Percentiles rank a stretch among this genome's conserved stretches.
Conservation (phyloP, 2,329 filamentous ascomycete genomes). For the Helotiales sp. region DNA sequence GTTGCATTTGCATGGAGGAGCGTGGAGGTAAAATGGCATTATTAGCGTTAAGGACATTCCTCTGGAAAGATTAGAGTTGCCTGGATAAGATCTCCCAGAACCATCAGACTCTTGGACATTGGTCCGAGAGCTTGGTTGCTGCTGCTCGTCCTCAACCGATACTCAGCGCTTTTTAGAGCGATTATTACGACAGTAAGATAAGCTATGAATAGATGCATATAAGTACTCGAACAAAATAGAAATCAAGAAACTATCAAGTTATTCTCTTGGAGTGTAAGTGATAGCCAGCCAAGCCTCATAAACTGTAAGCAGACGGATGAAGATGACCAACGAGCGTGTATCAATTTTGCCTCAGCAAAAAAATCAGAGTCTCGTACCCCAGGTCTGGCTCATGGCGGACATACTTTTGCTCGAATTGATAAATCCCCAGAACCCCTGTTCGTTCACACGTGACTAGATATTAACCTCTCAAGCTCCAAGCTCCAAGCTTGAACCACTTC, state of each 20-base stretch:
- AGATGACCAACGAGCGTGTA: too few species aligned
- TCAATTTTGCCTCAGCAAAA: too few species aligned
- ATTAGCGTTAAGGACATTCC: conserved; percentile 17
- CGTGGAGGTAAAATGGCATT: conserved; percentile 15
- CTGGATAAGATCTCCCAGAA: conserved; percentile 30
- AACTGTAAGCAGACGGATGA: too few species aligned
- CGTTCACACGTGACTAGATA: background rate
- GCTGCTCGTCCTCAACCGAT: conserved; percentile 25
- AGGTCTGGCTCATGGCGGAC: too few species aligned
- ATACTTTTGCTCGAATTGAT: too few species aligned
- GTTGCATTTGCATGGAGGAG: conserved; percentile 27
- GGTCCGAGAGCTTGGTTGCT: conserved; percentile 25
- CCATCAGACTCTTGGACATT: conserved; percentile 8
- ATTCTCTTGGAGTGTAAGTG: background rate
- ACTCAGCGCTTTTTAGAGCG: background rate
- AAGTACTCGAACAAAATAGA: background rate
- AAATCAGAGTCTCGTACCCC: too few species aligned
- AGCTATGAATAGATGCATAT: conserved; percentile 8
- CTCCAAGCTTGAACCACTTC: background rate
- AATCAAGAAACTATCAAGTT: background rate
- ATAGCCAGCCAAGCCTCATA: too few species aligned
- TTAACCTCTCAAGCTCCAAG: background rate
- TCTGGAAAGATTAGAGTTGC: conserved; percentile 8
- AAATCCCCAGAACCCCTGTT: background rate
- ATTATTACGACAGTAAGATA: background rate